phyloP scores from a whole-genome alignment of 1,284 basidiomycete species.

The Rhodotorula sp. region DNA sequence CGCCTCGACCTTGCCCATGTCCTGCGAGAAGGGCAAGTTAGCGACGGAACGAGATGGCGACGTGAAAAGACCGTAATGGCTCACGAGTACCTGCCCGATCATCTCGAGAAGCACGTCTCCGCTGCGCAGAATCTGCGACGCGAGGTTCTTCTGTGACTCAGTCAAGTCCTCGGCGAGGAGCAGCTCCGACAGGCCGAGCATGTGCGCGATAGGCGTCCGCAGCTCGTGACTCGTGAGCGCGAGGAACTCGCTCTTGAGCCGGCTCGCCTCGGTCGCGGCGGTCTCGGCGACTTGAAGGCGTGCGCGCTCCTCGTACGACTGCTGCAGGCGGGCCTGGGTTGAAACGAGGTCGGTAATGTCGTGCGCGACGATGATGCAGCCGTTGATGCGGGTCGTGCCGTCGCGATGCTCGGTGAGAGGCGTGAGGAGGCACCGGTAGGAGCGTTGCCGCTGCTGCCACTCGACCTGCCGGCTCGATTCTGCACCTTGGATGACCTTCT shows the following conservation, averaged over 20 bases:
- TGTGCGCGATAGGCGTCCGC: constrained; percentile 18
- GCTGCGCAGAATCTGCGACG: constrained; percentile 37
- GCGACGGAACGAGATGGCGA: neutral
- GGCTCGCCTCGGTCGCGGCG: constrained; percentile 49
- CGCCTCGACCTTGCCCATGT: constrained; percentile 51
- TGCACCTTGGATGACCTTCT: constrained; percentile 13
- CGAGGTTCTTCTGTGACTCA: constrained; percentile 25
- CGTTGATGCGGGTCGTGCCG: constrained; percentile 39
- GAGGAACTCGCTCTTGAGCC: constrained; percentile 50
- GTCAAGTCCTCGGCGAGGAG: constrained; percentile 35
- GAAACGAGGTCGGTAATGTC: constrained; percentile 49
- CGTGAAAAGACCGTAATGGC: neutral
- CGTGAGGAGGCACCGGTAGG: constrained; percentile 29
- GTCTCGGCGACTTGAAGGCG: constrained; percentile 48
- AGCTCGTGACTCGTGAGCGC: constrained; percentile 38
- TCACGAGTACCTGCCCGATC: constrained; percentile 38
- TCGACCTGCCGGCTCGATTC: neutral
- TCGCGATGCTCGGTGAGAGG: constrained; percentile 31
- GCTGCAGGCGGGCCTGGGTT: constrained; percentile 46
- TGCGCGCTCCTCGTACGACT: constrained; percentile 47
- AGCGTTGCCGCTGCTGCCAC: neutral
- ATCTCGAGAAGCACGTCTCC: constrained; percentile 42
- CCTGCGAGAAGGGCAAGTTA: constrained; percentile 32
- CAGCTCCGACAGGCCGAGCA: constrained; percentile 24
- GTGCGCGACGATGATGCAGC: constrained; percentile 50